phyloP scores from a whole-genome alignment of 2,329 filamentous ascomycete genomes.

The Arachnomyces sp. region DNA sequence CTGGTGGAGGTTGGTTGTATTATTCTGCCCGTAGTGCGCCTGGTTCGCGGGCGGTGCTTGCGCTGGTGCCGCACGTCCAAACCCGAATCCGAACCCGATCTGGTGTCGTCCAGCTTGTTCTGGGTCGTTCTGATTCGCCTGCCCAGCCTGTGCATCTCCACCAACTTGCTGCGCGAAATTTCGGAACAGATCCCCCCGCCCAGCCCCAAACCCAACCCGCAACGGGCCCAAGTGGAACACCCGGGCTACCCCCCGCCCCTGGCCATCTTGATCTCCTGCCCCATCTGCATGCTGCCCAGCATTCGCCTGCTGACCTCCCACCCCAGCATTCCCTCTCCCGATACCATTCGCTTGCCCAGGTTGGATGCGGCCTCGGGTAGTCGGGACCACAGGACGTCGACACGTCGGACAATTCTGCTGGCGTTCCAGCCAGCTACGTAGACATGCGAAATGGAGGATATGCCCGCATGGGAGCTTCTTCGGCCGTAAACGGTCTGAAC shows the following conservation, averaged over 20 bases:
- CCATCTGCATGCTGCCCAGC: slow-evolving; percentile 5
- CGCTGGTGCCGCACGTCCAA: slow-evolving; percentile 25
- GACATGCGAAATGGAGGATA: slow-evolving; percentile 85
- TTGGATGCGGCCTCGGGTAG: slow-evolving; percentile 24
- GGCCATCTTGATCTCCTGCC: slow-evolving; percentile 4
- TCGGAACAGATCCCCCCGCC: slow-evolving; percentile 53
- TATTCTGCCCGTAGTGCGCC: slow-evolving; percentile 5
- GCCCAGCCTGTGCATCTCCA: slow-evolving; percentile 27
- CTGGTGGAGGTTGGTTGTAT: slow-evolving; percentile 11
- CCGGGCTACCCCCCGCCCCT: slow-evolving; percentile 38
- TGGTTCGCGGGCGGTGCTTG: slow-evolving; percentile 10
- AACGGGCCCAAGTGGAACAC: slow-evolving; percentile 68
- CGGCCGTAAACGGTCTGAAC: slow-evolving; percentile 74
- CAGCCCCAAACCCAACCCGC: slow-evolving; percentile 58
- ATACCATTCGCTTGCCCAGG: slow-evolving; percentile 19
- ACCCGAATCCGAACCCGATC: slow-evolving; percentile 35
- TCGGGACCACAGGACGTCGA: slow-evolving; percentile 65
- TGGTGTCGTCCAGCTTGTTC: slow-evolving; percentile 23
- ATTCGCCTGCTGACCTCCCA: not conserved
- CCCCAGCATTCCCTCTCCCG: slow-evolving; percentile 12
- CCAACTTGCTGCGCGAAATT: slow-evolving; percentile 57
- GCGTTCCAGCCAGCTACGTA: slow-evolving; percentile 93
- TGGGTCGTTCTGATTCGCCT: slow-evolving; percentile 15
- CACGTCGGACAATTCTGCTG: slow-evolving; percentile 97
- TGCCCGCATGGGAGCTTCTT: slow-evolving; percentile 97